Evolutionary conservation across 257 asterid genomes (phyloP).

Genomic region (Primulina huaijiensis): DNA sequence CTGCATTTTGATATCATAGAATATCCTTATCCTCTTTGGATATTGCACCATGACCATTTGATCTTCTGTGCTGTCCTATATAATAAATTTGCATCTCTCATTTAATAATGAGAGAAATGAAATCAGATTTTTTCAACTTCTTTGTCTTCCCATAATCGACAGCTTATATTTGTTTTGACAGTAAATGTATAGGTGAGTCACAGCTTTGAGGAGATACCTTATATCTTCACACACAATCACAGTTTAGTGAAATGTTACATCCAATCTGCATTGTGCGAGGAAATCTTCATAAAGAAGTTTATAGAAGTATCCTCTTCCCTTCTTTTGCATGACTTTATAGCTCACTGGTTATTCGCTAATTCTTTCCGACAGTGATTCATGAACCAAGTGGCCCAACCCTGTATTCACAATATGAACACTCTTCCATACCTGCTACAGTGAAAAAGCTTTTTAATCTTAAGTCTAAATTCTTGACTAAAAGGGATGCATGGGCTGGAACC

Average conservation of each 20-base stretch:
- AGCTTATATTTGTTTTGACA: background rate
- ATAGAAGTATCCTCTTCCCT: background rate
- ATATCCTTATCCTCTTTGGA: no score
- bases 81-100: background rate
- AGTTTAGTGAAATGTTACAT: no score
- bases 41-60: no score
- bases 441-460: constrained; percentile 79
- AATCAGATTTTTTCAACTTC: background rate
- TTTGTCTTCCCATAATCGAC: background rate
- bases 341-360: background rate
- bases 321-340: background rate
- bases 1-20: background rate
- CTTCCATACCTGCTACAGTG: constrained; percentile 92
- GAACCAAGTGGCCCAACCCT: constrained; percentile 85
- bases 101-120: background rate
- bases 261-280: no score
- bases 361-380: constrained; percentile 67
- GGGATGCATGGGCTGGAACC: constrained; percentile 99
- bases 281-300: background rate
- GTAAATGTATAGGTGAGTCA: no score
- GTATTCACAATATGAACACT: constrained; percentile 82
- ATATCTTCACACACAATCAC: no score
- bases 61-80: background rate
- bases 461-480: constrained; percentile 81
- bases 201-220: no score